Percentiles rank a stretch among this genome's conserved stretches.
These are phyloP conservation scores for Talaromyces adpressus DNA, from an alignment of 495 filamentous ascomycete species.

Conservation along the genomic window DNA sequence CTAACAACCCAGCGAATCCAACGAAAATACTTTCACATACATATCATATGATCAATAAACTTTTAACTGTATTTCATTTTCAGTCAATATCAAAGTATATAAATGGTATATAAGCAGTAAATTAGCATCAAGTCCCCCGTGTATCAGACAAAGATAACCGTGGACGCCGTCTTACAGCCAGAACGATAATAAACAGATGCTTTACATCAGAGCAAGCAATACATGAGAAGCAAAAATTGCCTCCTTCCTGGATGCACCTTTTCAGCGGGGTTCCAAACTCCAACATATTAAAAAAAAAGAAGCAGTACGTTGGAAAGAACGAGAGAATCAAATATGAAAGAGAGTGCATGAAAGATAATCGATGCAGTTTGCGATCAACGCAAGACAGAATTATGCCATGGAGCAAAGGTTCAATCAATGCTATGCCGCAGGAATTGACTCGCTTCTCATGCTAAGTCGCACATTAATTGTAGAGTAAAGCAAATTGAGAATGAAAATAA, in stretches of 20 bases:
- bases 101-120: not conserved
- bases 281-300: not conserved
- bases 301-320: not conserved
- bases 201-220: not conserved
- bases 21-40: not conserved
- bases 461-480: not conserved
- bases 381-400: not conserved
- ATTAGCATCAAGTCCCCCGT: not conserved
- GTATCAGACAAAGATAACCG: not conserved
- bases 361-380: not conserved
- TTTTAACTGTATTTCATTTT: not conserved
- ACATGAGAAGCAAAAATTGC: not conserved
- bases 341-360: not conserved
- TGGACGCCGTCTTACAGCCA: no score
- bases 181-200: not conserved
- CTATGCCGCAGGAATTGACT: not conserved
- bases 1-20: no score
- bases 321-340: not conserved
- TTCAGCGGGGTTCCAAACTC: not conserved
- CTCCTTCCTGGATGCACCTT: constrained; percentile 6
- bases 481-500: constrained; percentile 7
- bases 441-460: not conserved
- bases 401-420: not conserved
- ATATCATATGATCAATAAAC: not conserved
- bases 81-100: not conserved